Conservation (phyloP, 441 rosid genomes). For the Adansonia gregorii region DNA sequence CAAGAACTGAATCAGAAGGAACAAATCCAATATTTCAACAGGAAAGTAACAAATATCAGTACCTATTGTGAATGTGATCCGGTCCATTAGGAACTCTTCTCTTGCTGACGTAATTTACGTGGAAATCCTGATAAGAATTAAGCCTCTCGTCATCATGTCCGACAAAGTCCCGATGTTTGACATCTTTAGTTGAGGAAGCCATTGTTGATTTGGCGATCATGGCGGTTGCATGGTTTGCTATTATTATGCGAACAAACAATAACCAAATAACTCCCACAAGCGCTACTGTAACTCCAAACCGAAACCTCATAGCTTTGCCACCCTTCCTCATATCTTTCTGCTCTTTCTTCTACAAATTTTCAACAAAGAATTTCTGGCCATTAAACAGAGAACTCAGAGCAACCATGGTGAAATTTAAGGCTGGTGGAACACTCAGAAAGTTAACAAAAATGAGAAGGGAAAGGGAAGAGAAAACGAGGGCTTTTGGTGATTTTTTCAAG, state of each 20-base stretch:
- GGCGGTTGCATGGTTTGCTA: conserved; percentile 44
- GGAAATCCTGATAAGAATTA: conserved; percentile 37
- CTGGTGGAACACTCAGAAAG: conserved; percentile 34
- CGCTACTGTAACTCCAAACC: conserved; percentile 45
- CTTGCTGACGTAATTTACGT: conserved; percentile 73
- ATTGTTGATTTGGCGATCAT: conserved; percentile 24
- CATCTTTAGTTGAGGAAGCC: conserved; percentile 43
- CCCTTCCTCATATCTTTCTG: conserved; percentile 42
- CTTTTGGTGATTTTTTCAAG: conserved; percentile 37
- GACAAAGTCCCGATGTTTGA: conserved; percentile 39
- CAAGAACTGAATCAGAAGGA: background rate
- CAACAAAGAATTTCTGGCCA: conserved; percentile 40
- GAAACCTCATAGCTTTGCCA: conserved; percentile 42
- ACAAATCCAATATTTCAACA: too few relatives aligned
- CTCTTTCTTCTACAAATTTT: conserved; percentile 45
- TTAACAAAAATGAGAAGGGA: conserved; percentile 21
- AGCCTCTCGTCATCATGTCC: conserved; percentile 35
- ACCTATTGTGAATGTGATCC: conserved; percentile 98
- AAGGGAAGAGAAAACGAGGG: conserved; percentile 36
- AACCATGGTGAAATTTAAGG: conserved; percentile 49
- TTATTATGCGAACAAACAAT: conserved; percentile 52
- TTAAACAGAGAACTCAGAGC: conserved; percentile 42
- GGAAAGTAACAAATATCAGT: background rate
- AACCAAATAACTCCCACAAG: conserved; percentile 61
- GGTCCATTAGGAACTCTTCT: conserved; percentile 96